Conservation (phyloP, 2,329 filamentous ascomycete genomes). For the Chaetomium strumarium region DNA sequence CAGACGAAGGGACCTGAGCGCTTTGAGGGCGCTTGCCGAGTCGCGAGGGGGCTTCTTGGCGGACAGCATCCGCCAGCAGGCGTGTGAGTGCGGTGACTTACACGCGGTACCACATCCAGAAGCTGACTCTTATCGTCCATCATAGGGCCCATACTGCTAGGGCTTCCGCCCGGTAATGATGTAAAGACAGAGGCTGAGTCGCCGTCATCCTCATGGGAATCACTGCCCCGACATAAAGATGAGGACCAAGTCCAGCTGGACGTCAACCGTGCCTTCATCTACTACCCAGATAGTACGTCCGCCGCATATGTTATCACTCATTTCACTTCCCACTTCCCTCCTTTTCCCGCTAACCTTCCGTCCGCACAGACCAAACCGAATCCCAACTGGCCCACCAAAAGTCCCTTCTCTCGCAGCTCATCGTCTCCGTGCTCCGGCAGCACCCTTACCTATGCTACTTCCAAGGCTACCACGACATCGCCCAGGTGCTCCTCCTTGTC, state of each 20-base stretch:
- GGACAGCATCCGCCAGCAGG: constrained; percentile 62
- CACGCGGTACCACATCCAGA: neutral
- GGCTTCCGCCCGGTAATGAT: constrained; percentile 28
- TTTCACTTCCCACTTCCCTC: too few species aligned
- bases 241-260: constrained; percentile 90
- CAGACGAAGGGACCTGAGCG: constrained; percentile 47
- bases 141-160: constrained; percentile 59
- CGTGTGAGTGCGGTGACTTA: constrained; percentile 57
- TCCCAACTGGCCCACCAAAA: constrained; percentile 67
- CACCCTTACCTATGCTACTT: constrained; percentile 90
- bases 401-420: constrained; percentile 70
- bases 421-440: constrained; percentile 70
- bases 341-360: neutral
- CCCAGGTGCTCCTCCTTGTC: constrained; percentile 87
- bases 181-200: constrained; percentile 19
- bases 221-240: constrained; percentile 71
- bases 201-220: constrained; percentile 43
- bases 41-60: constrained; percentile 61
- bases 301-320: too few species aligned
- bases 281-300: constrained; percentile 74
- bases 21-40: constrained; percentile 53
- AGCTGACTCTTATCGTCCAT: constrained; percentile 3
- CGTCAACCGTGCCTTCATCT: constrained; percentile 93
- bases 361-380: constrained; percentile 59
- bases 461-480: constrained; percentile 98